Evolutionary conservation across 2,329 filamentous ascomycete genomes (phyloP).

Genomic region (Talaromyces albobiverticillius): DNA sequence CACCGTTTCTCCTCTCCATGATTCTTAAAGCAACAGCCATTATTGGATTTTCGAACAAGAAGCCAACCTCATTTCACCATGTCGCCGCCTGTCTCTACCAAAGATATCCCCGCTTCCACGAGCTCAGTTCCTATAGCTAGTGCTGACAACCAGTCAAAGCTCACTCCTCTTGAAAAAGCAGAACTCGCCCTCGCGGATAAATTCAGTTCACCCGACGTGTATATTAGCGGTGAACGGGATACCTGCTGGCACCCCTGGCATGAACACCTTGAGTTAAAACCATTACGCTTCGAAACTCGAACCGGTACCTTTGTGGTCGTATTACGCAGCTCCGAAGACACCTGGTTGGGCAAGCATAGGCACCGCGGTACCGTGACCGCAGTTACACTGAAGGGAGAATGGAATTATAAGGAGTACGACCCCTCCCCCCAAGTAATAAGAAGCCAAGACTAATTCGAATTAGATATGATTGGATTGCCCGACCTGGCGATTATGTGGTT

Average conservation of each 20-base stretch:
- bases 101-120: no score
- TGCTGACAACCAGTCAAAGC: no score
- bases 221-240: constrained; percentile 19
- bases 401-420: constrained; percentile 22
- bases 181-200: constrained; percentile 16
- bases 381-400: constrained; percentile 20
- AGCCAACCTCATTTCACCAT: no score
- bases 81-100: no score
- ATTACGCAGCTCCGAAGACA: constrained; percentile 18
- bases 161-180: constrained; percentile 9
- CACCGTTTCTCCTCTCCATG: no score
- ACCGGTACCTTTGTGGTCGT: constrained; percentile 21
- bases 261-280: constrained; percentile 20
- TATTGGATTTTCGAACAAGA: no score
- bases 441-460: neutral
- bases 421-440: neutral
- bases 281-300: constrained; percentile 23
- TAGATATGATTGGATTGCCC: constrained; percentile 22
- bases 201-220: constrained; percentile 18
- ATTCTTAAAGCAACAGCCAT: no score
- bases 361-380: constrained; percentile 22
- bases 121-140: no score
- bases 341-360: constrained; percentile 22
- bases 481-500: constrained; percentile 22
- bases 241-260: constrained; percentile 23